Conservation (phyloP, 768 basidiomycete species). For the Pilatotrama ljubarskyi region DNA sequence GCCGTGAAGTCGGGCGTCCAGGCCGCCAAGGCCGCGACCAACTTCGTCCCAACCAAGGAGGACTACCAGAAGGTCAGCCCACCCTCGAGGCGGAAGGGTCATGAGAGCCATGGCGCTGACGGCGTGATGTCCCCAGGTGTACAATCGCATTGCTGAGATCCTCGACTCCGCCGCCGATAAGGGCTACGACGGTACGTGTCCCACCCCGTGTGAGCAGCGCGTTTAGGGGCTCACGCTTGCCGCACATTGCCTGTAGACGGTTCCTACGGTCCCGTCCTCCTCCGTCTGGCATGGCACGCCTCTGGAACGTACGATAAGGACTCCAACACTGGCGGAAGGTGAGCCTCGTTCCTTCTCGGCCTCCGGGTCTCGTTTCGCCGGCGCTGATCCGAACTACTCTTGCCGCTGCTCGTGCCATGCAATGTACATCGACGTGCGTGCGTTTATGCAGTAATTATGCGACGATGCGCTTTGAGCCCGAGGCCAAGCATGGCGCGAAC, state of each 20-base stretch:
- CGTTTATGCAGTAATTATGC: constrained; percentile 79
- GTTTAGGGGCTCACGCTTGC: constrained; percentile 9
- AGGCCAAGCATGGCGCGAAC: constrained; percentile 82
- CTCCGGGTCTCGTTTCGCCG: neutral
- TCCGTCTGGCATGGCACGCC: constrained; percentile 94
- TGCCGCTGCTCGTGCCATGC: too few relatives aligned
- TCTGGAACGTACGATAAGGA: constrained; percentile 91
- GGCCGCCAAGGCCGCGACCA: constrained; percentile 59
- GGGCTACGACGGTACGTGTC: constrained; percentile 78
- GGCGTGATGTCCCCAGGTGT: constrained; percentile 54
- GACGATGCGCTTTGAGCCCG: constrained; percentile 96
- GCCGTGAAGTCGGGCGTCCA: constrained; percentile 64
- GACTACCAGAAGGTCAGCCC: constrained; percentile 83
- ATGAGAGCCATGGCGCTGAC: neutral
- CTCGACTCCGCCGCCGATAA: constrained; percentile 66
- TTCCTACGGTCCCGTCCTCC: constrained; percentile 82
- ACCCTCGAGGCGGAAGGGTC: neutral
- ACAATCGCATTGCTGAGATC: constrained; percentile 81
- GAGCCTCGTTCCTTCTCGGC: constrained; percentile 15
- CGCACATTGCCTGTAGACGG: constrained; percentile 55
- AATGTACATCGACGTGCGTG: neutral
- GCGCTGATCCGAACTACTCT: neutral
- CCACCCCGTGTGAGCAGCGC: constrained; percentile 2
- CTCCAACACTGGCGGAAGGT: constrained; percentile 79
- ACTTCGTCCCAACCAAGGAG: constrained; percentile 73